These are phyloP conservation scores for Fraxinus sp. DNA, from an alignment of 305 asterid genomes.

Conservation along the genomic window DNA sequence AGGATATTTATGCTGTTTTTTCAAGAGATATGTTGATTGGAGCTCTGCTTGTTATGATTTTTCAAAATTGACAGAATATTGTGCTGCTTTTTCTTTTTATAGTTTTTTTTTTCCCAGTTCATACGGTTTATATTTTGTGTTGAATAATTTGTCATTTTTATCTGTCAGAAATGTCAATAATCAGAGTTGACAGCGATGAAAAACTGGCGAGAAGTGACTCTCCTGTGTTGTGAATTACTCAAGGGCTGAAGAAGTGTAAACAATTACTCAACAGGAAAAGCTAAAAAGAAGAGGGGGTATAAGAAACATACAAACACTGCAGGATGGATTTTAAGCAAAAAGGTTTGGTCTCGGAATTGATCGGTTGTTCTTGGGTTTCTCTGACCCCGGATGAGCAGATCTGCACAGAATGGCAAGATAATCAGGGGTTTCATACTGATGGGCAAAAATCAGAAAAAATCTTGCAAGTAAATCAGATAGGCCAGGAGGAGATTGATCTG, in stretches of 20 bases:
- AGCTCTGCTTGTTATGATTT: background rate
- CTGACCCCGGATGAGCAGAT: constrained; percentile 63
- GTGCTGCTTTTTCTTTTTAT: background rate
- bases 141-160: background rate
- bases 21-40: background rate
- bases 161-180: background rate
- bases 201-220: background rate
- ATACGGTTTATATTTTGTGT: background rate
- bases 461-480: constrained; percentile 18
- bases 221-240: background rate
- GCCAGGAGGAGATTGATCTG: constrained; percentile 26
- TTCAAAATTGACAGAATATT: background rate
- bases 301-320: constrained; percentile 25
- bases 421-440: constrained; percentile 18
- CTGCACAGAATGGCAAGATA: constrained; percentile 36
- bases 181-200: background rate
- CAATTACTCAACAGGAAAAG: background rate
- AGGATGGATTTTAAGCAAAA: constrained; percentile 54
- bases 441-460: constrained; percentile 22
- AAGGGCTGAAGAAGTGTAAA: background rate
- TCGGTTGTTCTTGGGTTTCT: constrained; percentile 56
- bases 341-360: constrained; percentile 29
- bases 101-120: background rate
- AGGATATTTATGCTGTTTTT: background rate
- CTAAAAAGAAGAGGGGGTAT: background rate